Evolutionary conservation across 78 protist genomes (phyloP), one percentile per base, ranked within the genome.

Genomic region (Chrysochromulina tobinii): DNA sequence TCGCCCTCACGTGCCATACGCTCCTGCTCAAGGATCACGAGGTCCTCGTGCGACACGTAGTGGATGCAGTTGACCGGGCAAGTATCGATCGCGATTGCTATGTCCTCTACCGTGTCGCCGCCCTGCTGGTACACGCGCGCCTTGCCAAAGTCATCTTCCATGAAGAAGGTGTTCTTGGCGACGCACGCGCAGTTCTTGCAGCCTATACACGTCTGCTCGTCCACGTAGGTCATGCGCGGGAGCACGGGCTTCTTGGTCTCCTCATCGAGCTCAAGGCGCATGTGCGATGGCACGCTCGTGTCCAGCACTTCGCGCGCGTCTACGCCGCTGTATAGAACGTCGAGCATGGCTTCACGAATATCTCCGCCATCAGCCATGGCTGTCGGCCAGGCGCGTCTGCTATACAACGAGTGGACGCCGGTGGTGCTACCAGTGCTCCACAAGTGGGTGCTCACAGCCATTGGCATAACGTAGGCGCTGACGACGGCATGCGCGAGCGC

Each of bases 11-110:
- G 67, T 15, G 11, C 25, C 67, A 17, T 15, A 15, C 81, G 38
- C 81, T 72, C 81, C 53, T 72, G 15, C 53, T 72, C 81, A 15
- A 72, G 81, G 53, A 38, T 38, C 54, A 14, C 53, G 53, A 72
- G 53, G 14, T 72, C 81, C 8, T 25, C 48, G 53, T 27, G 5
- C 53, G 81, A 38, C 25, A 72, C 81, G 15, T 72, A 72, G 81
- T 72, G 81, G 38, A 81, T 81, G 87, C 87, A 81, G 18, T 57
- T 38, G 54, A 81, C 87, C 23, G 87, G 87, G 87, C 87, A 81
- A 1, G 61, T 25, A 6, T 53, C 87, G 50, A 81, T 57, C 38
- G 87, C 88, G 69, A 58, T 68, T 0, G 55, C 12, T 7, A 83
- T 58, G 27, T 6, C 18, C 9, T 83, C 88, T 6, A 3, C 88